Conservation (phyloP, 2,329 filamentous ascomycete genomes). For the Pestalotiopsis sp. region DNA sequence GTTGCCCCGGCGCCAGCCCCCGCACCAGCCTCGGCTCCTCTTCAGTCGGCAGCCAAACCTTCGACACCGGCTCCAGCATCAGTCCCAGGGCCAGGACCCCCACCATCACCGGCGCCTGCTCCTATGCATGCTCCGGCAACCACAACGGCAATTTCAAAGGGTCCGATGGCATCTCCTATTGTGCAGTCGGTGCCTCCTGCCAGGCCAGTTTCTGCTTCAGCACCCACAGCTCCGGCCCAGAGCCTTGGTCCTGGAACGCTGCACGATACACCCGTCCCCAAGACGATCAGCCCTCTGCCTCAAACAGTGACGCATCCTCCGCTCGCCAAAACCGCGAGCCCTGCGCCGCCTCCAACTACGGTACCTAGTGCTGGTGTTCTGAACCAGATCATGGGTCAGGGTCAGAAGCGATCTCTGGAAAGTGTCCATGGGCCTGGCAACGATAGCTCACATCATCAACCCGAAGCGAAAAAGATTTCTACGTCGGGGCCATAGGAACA, state of each 20-base stretch:
- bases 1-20: not conserved
- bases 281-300: conserved; percentile 22
- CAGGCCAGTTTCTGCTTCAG: not conserved
- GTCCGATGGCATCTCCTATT: not conserved
- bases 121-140: not conserved
- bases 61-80: not conserved
- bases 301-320: conserved; percentile 24
- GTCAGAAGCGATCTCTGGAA: conserved; percentile 1
- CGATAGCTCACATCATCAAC: not conserved
- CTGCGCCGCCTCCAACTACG: conserved; percentile 28
- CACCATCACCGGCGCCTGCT: not conserved
- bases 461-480: not conserved
- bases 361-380: conserved; percentile 30
- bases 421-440: not conserved
- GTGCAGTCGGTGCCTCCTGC: not conserved
- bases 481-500: not conserved
- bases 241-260: not conserved
- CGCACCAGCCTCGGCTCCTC: not conserved
- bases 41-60: not conserved
- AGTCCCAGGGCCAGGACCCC: not conserved
- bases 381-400: conserved; percentile 26
- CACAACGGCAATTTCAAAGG: not conserved
- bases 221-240: not conserved
- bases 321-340: conserved; percentile 11
- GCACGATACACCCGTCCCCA: conserved; percentile 3